These are phyloP conservation scores for Chalciporus sphaerocephalus DNA, from an alignment of 768 basidiomycete genomes.

Conservation along the genomic window DNA sequence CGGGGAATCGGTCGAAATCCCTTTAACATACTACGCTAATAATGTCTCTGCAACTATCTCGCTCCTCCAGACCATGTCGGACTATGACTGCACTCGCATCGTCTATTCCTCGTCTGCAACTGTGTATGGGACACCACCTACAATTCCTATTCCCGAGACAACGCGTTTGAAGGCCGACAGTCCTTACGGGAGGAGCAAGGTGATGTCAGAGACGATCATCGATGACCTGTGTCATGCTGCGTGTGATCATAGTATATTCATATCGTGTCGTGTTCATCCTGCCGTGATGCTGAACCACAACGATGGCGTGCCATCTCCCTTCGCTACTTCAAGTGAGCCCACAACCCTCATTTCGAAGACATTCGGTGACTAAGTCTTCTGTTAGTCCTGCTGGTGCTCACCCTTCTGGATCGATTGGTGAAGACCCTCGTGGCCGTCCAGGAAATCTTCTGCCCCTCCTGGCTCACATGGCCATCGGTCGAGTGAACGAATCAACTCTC, in stretches of 20 bases:
- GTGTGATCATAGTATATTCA: constrained; percentile 19
- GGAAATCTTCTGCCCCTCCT: constrained; percentile 92
- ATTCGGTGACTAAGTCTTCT: constrained; percentile 3
- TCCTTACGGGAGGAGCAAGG: constrained; percentile 94
- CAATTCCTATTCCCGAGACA: constrained; percentile 90
- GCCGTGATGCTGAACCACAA: constrained; percentile 53
- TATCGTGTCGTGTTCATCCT: constrained; percentile 3
- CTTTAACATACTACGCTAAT: constrained; percentile 88
- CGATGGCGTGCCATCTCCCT: constrained; percentile 82
- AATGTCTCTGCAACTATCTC: constrained; percentile 88
- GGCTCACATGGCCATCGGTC: constrained; percentile 91
- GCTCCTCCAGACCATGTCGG: constrained; percentile 82
- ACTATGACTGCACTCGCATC: constrained; percentile 77
- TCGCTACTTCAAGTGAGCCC: constrained; percentile 90
- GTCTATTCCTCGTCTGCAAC: constrained; percentile 99
- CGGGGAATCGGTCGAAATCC: constrained; percentile 92
- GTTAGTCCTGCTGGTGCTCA: constrained; percentile 96
- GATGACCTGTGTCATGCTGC: constrained; percentile 79
- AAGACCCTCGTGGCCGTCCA: constrained; percentile 93
- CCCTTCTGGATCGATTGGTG: constrained; percentile 90
- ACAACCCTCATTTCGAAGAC: background rate
- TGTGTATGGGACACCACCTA: constrained; percentile 91
- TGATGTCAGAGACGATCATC: constrained; percentile 87
- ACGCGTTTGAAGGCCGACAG: constrained; percentile 85
- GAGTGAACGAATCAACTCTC: constrained; percentile 61